Conservation (phyloP, 345 rosid species). For the Lumnitzera littorea region DNA sequence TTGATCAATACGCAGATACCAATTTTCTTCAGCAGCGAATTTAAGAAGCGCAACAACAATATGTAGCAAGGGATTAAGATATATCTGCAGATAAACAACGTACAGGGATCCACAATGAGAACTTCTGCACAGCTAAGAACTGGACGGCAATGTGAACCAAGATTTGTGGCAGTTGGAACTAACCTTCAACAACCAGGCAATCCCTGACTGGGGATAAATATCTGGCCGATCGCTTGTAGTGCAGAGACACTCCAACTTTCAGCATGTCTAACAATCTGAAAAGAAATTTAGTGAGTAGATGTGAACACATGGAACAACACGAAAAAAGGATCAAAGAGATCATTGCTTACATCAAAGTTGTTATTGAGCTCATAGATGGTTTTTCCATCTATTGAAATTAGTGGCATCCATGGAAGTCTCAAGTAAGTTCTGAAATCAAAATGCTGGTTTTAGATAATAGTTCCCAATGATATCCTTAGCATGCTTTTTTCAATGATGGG, state of each 20-base stretch:
- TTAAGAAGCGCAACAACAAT: too few species aligned
- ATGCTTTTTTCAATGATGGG: not conserved
- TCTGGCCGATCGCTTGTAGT: slow-evolving; percentile 66
- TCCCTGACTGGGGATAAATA: slow-evolving; percentile 39
- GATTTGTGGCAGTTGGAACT: not conserved
- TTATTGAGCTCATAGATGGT: slow-evolving; percentile 52
- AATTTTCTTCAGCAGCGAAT: too few species aligned
- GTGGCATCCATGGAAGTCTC: slow-evolving; percentile 77
- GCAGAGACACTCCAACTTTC: slow-evolving; percentile 87
- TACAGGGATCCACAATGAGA: too few species aligned
- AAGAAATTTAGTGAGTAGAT: not conserved
- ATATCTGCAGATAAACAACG: too few species aligned
- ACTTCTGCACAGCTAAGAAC: too few species aligned
- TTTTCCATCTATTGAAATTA: slow-evolving; percentile 54
- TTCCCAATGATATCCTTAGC: not conserved
- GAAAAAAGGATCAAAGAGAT: not conserved
- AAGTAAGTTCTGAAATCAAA: slow-evolving; percentile 59
- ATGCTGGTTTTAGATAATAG: not conserved
- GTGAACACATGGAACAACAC: not conserved
- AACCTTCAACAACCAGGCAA: slow-evolving; percentile 9
- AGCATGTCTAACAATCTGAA: slow-evolving; percentile 61
- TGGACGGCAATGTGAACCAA: too few species aligned
- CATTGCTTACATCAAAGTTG: slow-evolving; percentile 39
- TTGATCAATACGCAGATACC: too few species aligned
- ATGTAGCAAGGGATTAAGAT: too few species aligned